Conservation (phyloP, 192 early-diverging fungal species). For the Gryganskiella cystojenkinii region DNA sequence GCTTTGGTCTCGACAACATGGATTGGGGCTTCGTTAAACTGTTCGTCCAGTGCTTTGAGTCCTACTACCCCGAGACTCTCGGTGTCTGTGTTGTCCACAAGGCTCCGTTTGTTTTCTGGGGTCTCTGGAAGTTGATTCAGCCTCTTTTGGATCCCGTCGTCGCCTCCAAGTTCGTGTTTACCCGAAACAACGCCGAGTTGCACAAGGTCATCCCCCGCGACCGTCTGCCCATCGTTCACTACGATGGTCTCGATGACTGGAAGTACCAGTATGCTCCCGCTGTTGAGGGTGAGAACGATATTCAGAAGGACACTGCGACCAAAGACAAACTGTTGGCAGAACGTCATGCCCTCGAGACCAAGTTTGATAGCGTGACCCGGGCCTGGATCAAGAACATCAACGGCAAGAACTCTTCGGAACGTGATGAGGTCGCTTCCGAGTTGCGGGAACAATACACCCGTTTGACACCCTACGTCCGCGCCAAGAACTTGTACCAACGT, state of each 20-base stretch:
- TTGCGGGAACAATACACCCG: constrained; percentile 58
- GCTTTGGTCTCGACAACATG: constrained; percentile 82
- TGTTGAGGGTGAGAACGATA: constrained; percentile 37
- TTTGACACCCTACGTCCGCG: constrained; percentile 60
- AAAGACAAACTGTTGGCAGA: constrained; percentile 42
- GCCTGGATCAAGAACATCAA: constrained; percentile 61
- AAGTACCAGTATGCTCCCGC: constrained; percentile 61
- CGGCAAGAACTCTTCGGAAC: constrained; percentile 53
- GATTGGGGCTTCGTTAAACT: constrained; percentile 71
- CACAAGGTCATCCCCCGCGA: constrained; percentile 70
- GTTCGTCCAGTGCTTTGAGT: constrained; percentile 83
- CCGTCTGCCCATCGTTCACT: constrained; percentile 67
- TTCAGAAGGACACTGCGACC: constrained; percentile 55
- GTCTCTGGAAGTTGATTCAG: constrained; percentile 85
- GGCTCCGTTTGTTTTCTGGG: constrained; percentile 91
- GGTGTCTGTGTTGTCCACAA: constrained; percentile 85
- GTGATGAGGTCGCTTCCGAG: constrained; percentile 50
- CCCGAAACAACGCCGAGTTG: constrained; percentile 70
- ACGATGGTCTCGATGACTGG: constrained; percentile 71
- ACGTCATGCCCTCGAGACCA: constrained; percentile 44
- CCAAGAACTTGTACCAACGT: constrained; percentile 57
- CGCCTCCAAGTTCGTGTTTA: constrained; percentile 86
- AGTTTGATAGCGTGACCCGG: constrained; percentile 60
- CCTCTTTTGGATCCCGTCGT: constrained; percentile 93
- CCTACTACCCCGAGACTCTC: constrained; percentile 92